A percentile compares a stretch with the other conserved stretches of the same genome.
phyloP scores from a whole-genome alignment of 768 basidiomycete genomes.

The Mrakia frigida region DNA sequence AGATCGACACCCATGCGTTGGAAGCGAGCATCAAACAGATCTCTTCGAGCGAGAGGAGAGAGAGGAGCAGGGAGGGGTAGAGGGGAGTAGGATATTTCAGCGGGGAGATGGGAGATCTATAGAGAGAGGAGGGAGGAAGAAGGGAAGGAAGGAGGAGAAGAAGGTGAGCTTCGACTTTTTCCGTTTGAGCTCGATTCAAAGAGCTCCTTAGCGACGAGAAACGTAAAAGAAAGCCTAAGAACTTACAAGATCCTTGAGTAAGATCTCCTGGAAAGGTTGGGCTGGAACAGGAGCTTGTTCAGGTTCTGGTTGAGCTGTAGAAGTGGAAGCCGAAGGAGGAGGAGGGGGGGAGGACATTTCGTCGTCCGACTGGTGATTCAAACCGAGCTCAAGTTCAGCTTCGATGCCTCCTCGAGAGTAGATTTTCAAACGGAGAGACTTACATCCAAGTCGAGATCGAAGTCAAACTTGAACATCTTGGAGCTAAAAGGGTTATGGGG shows the following conservation, averaged over 20 bases:
- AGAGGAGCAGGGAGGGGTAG: constrained; percentile 52
- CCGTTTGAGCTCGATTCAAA: constrained; percentile 34
- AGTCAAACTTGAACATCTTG: constrained; percentile 66
- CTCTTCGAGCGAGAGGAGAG: constrained; percentile 61
- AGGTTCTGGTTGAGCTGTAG: not conserved
- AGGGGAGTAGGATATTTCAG: constrained; percentile 73
- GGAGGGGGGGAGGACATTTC: constrained; percentile 7
- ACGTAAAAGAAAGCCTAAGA: too few species aligned
- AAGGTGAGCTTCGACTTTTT: not conserved
- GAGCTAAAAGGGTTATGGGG: not conserved
- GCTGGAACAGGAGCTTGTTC: not conserved
- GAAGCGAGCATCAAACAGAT: constrained; percentile 93
- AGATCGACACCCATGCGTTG: constrained; percentile 54
- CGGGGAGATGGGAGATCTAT: constrained; percentile 66
- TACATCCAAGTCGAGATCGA: constrained; percentile 52
- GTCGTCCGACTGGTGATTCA: constrained; percentile 15
- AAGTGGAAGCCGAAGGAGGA: constrained; percentile 7
- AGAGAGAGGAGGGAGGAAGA: not conserved
- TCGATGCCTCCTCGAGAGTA: not conserved
- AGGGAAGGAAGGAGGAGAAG: not conserved
- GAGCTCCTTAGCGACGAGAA: too few species aligned
- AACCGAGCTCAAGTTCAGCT: not conserved
- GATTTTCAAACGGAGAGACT: constrained; percentile 26
- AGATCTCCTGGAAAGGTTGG: constrained; percentile 23
- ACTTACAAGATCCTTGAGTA: constrained; percentile 31